Base-by-base conservation (phyloP, 352 stramenopile species). In the Pythium rhizo-oryzae region DNA sequence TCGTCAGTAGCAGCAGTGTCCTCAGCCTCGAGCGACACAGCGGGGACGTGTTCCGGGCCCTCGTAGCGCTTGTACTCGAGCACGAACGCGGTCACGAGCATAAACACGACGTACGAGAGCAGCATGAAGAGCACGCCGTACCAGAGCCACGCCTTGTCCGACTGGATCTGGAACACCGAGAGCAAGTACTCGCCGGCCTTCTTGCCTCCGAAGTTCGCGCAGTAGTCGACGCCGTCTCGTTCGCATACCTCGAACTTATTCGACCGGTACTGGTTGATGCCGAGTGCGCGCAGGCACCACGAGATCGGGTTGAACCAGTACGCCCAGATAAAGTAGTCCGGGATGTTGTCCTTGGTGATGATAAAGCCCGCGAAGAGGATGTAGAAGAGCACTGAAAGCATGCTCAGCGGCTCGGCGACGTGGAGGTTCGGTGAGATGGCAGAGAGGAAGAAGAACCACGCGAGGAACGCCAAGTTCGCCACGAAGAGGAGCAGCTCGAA, bases 401-500 rank as follows among this genome's bases (percentile, higher is more conserved):
- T 52, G 0, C 55, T 18, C 24, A 85, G 2, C 13, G 70, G 57
- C 44, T 72, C n/a, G 16, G 52, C 72, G 25, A 83, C 49, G 37
- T 74, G 47, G 11, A 71, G 28, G 49, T 74, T 72, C 3, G 71
- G 59, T 11, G 62, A 33, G 11, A 67, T 25, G 18, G 67, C 54
- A 0, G 75, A 55, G 25, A 85, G 23, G 37, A 76, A 56, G 43
- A 79, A 76, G 63, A 82, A 83, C 57, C 39, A 75, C 52, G 54
- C 66, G 57, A 55, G 25, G 59, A 74, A 74, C 5, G 63, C 64
- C 46, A 82, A 19, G 58, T 75, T 81, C n/a, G 76, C 83, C 74
- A 58, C 43, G 67, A 89, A 72, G 25, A 97, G 75, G 11, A 91
- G 64, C 9, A 78, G 59, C 43, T 92, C 59, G 52, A 88, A 96